Evolutionary conservation across 164 flowering plant genomes (phyloP).

Genomic region (Saururus chinensis): DNA sequence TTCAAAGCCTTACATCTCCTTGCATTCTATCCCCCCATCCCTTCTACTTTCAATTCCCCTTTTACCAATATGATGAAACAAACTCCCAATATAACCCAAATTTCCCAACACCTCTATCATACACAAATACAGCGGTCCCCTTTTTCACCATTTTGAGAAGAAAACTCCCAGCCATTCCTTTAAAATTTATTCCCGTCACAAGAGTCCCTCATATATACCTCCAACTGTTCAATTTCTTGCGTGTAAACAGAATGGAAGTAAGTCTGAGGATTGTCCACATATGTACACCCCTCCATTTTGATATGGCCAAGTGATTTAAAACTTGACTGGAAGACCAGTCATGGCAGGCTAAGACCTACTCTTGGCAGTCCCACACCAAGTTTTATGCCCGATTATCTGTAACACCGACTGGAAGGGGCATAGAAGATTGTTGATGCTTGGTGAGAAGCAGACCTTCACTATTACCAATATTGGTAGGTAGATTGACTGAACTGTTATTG

Average conservation of each 20-base stretch:
- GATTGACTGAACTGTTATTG: conserved; percentile 16
- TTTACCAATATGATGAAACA: not conserved
- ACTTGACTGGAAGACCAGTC: conserved; percentile 17
- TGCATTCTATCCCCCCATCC: not conserved
- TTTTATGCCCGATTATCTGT: conserved; percentile 12
- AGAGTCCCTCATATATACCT: not conserved
- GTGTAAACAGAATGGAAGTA: not conserved
- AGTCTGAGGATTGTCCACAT: not conserved
- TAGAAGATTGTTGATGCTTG: conserved; percentile 27
- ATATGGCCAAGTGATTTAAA: not conserved
- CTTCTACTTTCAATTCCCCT: not conserved
- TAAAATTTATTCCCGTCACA: conserved; percentile 4
- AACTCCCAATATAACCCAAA: not conserved
- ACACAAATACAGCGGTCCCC: not conserved
- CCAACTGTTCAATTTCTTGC: not conserved
- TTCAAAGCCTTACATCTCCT: not conserved
- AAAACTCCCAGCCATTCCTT: conserved; percentile 10
- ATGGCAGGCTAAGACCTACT: conserved; percentile 18
- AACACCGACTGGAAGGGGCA: conserved; percentile 35
- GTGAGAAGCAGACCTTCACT: conserved; percentile 18
- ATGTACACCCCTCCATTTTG: not conserved
- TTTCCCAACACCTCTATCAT: not conserved
- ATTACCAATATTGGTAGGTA: conserved; percentile 15
- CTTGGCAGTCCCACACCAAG: conserved; percentile 14
- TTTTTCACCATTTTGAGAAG: conserved; percentile 6